These are phyloP conservation scores for Parastagonospora nodorum DNA, from an alignment of 2,329 filamentous ascomycete species.

Conservation along the genomic window DNA sequence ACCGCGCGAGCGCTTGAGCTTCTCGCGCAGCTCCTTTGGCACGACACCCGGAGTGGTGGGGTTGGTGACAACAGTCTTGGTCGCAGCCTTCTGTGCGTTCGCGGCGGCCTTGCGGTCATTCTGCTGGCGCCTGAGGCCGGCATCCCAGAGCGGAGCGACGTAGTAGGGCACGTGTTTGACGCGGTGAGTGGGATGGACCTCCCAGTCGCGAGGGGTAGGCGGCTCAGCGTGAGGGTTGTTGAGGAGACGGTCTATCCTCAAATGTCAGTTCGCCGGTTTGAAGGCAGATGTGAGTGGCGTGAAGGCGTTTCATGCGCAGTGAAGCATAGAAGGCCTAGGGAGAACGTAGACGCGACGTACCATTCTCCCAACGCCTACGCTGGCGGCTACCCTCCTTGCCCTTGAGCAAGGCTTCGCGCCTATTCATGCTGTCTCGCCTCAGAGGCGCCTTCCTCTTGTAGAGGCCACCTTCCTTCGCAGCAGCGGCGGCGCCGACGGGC, in stretches of 20 bases:
- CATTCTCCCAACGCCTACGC: constrained; percentile 92
- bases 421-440: constrained; percentile 65
- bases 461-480: constrained; percentile 53
- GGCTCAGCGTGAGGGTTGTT: constrained; percentile 85
- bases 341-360: constrained; percentile 52
- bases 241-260: constrained; percentile 73
- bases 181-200: constrained; percentile 79
- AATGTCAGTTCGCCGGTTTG: neutral
- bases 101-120: constrained; percentile 49
- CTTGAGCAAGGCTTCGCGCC: constrained; percentile 78
- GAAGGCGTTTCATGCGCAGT: neutral
- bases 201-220: constrained; percentile 81
- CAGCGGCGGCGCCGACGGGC: constrained; percentile 33
- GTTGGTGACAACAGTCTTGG: constrained; percentile 45
- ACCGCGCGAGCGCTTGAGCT: constrained; percentile 78
- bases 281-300: neutral
- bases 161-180: constrained; percentile 84
- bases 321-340: neutral
- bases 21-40: constrained; percentile 78
- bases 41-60: constrained; percentile 59
- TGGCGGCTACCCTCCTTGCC: constrained; percentile 84
- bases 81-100: constrained; percentile 39
- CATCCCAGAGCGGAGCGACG: constrained; percentile 59
- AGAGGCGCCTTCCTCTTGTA: constrained; percentile 60
- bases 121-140: constrained; percentile 53